Evolutionary conservation across 2,329 filamentous ascomycete species (phyloP), one percentile per base, ranked within the genome.

Genomic region (Herpotrichia juniperi): DNA sequence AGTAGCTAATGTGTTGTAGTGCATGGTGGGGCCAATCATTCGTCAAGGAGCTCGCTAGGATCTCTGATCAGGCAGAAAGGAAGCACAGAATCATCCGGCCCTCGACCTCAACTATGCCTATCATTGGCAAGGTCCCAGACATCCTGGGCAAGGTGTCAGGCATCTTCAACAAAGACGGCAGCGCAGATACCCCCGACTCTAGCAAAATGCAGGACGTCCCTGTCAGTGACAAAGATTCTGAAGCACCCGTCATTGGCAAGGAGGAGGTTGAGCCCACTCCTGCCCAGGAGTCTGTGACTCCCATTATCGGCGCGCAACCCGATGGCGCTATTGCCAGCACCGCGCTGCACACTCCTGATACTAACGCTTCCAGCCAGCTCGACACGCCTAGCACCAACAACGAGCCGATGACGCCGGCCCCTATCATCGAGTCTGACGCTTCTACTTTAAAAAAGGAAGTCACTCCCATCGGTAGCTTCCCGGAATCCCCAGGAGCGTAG

Each of bases 1-100:
- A 4, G 19, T 17, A 30, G 51, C 62, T 70, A 62, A 74, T 58
- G 45, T 43, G 12, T 17, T 49, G 28, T 54, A 86, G 91, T 72
- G 89, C 92, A 10, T 97, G 94, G 87, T 97, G 93, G 93, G 93
- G 93, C 16, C 85, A 93, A 71, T 92, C 88, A 59, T 97, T 97
- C 71, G 92, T 97, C 45, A 83, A 84, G 10, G 93, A 96, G 75
- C 81, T 97, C 51, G 84, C 76, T 4, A 78, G 81, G 52, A 84
- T 86, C 56, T 83, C 81, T 6, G 75, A 76, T 46, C 76, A 79
- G 51, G 76, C 77, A 5, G 78, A 80, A 62, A 76, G 76, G 68
- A 81, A 81, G 59, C 54, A 80, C 48, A 76, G 74, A 53, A 67
- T 78, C 22, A 24, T 40, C 8, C 37, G 37, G 8, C 21, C 37